Evolutionary conservation across 495 filamentous ascomycete genomes (phyloP).

Genomic region (Antarctomyces pellizariae): DNA sequence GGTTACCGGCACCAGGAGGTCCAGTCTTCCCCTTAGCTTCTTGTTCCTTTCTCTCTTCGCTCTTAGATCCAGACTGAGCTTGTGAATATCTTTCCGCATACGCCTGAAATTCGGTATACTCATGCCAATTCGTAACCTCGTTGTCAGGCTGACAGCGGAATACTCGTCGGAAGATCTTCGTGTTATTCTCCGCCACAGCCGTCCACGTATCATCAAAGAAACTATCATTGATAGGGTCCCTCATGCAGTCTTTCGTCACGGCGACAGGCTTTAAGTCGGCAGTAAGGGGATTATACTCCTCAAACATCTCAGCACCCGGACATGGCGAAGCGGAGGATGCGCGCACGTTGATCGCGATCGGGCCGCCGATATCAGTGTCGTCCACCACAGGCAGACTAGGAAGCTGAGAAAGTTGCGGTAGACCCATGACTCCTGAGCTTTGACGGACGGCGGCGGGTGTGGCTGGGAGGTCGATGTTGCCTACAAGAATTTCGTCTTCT

Average conservation of each 20-base stretch:
- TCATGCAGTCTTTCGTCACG: slow-evolving; percentile 32
- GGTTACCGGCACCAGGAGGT: slow-evolving; percentile 19
- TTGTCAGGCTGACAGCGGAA: slow-evolving; percentile 95
- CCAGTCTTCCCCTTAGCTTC: slow-evolving; percentile 20
- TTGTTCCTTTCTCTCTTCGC: slow-evolving; percentile 22
- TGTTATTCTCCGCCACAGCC: slow-evolving; percentile 80
- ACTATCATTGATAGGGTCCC: slow-evolving; percentile 55
- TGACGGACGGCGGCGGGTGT: slow-evolving; percentile 22
- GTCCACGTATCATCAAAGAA: slow-evolving; percentile 84
- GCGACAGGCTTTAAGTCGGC: slow-evolving; percentile 38
- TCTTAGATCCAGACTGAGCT: slow-evolving; percentile 26
- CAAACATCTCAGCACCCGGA: slow-evolving; percentile 14
- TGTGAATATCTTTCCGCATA: slow-evolving; percentile 64
- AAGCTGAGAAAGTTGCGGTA: slow-evolving; percentile 36
- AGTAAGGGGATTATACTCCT: slow-evolving; percentile 31
- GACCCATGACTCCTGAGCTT: slow-evolving; percentile 29
- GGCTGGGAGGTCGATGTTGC: slow-evolving; percentile 25
- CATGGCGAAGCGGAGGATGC: slow-evolving; percentile 5
- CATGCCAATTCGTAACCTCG: slow-evolving; percentile 80
- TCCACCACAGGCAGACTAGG: slow-evolving; percentile 40
- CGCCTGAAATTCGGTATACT: slow-evolving; percentile 69
- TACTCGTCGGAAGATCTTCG: slow-evolving; percentile 72
- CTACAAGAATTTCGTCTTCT: slow-evolving; percentile 12
- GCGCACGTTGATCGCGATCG: slow-evolving; percentile 21
- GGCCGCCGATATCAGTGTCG: slow-evolving; percentile 63